Percentiles rank a stretch among this genome's conserved stretches.
Conservation (phyloP, 371 early-diverging fungal genomes). For the Saksenaea oblongispora region DNA sequence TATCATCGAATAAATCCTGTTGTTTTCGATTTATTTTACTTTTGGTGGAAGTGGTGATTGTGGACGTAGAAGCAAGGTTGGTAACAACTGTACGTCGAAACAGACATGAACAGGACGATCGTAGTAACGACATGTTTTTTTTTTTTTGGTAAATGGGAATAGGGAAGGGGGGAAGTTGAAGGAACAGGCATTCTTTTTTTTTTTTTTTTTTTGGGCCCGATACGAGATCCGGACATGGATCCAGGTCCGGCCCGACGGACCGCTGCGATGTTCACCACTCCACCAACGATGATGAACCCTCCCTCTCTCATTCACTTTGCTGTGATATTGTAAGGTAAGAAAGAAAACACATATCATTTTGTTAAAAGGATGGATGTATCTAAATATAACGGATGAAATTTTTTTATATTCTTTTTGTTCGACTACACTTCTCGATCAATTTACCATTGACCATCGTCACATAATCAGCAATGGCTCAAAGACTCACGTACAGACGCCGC, state of each 20-base stretch:
- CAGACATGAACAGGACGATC: background rate
- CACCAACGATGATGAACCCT: background rate
- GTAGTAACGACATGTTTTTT: background rate
- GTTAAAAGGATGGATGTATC: conserved; percentile 1
- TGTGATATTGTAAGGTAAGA: conserved; percentile 3
- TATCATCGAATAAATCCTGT: conserved; percentile 23
- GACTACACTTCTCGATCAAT: background rate
- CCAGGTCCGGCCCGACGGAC: background rate
- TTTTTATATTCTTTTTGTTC: background rate
- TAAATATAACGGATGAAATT: background rate
- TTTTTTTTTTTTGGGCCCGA: too few relatives aligned
- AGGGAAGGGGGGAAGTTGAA: background rate
- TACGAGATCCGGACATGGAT: background rate
- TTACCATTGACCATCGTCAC: background rate
- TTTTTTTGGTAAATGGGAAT: too few relatives aligned
- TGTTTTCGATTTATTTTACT: background rate
- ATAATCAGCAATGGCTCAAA: conserved; percentile 72
- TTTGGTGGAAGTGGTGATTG: background rate
- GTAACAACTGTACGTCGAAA: background rate
- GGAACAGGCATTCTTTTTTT: background rate
- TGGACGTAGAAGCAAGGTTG: background rate
- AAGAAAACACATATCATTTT: background rate
- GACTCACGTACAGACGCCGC: conserved; percentile 96
- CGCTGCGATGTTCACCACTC: background rate
- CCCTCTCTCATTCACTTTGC: conserved; percentile 2